Evolutionary conservation across 2,329 filamentous ascomycete species (phyloP).

Genomic region (Trichoderma sp.): DNA sequence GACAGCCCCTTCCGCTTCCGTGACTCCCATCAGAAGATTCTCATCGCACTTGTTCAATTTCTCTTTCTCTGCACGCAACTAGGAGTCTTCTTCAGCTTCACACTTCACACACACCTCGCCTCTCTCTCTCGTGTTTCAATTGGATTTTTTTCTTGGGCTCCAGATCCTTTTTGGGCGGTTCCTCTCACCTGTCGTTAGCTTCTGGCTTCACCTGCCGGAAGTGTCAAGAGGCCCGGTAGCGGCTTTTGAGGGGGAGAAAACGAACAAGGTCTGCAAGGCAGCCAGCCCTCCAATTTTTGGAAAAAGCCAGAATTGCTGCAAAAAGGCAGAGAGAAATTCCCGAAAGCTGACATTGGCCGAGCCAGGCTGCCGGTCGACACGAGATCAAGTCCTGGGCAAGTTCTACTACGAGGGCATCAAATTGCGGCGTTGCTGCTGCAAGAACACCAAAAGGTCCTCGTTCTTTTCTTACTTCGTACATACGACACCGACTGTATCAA

Average conservation of each 20-base stretch:
- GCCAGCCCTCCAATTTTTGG: not conserved
- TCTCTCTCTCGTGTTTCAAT: not conserved
- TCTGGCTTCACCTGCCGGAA: constrained; percentile 1
- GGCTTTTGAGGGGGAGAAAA: not conserved
- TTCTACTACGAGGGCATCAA: not conserved
- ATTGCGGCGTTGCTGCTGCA: not conserved
- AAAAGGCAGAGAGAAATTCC: not conserved
- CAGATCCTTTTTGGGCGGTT: not conserved
- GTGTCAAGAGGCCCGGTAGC: not conserved
- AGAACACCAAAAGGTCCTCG: not conserved
- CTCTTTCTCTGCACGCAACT: not conserved
- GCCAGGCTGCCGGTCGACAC: not conserved
- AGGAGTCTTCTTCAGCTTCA: not conserved
- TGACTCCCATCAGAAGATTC: not conserved
- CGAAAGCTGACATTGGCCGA: constrained; percentile 14
- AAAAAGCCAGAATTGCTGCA: not conserved
- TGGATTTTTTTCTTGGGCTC: not conserved
- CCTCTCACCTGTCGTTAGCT: not conserved
- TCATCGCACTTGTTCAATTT: not conserved
- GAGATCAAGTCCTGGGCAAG: not conserved
- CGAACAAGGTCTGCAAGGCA: not conserved
- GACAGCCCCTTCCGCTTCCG: not conserved
- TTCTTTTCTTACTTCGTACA: not conserved
- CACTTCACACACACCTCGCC: not conserved
- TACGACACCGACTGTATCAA: not conserved